phyloP scores from a whole-genome alignment of 208 protist species.

The Crithidia acanthocephali region DNA sequence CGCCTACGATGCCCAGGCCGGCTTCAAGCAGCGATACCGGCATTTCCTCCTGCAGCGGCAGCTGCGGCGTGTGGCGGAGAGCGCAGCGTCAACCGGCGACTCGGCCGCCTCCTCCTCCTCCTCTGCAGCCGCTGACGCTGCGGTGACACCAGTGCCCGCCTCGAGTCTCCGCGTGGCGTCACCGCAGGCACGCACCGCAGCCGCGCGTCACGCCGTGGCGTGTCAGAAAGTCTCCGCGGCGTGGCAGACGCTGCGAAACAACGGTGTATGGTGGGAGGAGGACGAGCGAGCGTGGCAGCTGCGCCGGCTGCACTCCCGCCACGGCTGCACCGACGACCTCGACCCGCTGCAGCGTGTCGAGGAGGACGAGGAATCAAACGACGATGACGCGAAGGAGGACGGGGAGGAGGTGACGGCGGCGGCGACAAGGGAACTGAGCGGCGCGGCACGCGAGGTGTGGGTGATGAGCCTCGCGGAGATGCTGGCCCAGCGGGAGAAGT shows the following conservation, averaged over 20 bases:
- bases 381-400: not conserved
- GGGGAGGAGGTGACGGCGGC: not conserved
- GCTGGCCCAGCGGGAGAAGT: constrained; percentile 24
- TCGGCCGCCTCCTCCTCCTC: too few species aligned
- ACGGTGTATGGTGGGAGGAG: not conserved
- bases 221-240: constrained; percentile 35
- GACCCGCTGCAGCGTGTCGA: not conserved
- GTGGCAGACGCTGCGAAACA: constrained; percentile 26
- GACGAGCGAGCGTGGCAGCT: constrained; percentile 29
- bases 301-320: constrained; percentile 19
- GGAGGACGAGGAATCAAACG: not conserved
- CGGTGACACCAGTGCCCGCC: too few species aligned
- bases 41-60: constrained; percentile 30
- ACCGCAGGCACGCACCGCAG: not conserved
- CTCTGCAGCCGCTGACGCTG: too few species aligned
- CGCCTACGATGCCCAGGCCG: constrained; percentile 19
- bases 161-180: too few species aligned
- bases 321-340: constrained; percentile 19
- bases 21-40: constrained; percentile 18
- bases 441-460: constrained; percentile 5
- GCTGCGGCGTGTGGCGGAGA: not conserved
- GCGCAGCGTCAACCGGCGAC: not conserved
- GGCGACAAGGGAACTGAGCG: not conserved
- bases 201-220: not conserved
- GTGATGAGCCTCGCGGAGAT: constrained; percentile 26